These are phyloP conservation scores for Amphicarpaea edgeworthii DNA, from an alignment of 306 rosid genomes.

Conservation along the genomic window DNA sequence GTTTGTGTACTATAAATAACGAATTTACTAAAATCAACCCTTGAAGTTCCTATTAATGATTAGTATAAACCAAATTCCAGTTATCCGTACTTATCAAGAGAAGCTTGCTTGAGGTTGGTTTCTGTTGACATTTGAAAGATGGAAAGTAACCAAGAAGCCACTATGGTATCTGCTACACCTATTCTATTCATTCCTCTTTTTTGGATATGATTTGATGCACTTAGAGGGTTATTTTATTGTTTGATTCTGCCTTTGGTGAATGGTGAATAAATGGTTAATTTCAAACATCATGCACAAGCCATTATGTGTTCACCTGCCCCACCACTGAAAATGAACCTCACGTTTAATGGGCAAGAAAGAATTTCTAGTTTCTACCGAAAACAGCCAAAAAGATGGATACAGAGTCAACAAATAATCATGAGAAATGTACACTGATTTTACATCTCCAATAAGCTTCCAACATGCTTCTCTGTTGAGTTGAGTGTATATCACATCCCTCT, in stretches of 20 bases:
- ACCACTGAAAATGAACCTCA: slow-evolving; percentile 53
- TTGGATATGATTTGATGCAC: slow-evolving; percentile 46
- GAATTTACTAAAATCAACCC: neutral
- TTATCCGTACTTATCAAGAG: slow-evolving; percentile 42
- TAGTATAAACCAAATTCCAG: slow-evolving; percentile 1
- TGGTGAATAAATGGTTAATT: slow-evolving; percentile 43
- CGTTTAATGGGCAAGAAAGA: slow-evolving; percentile 49
- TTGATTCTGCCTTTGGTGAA: slow-evolving; percentile 43
- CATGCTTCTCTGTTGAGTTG: slow-evolving; percentile 38
- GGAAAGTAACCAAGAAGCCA: slow-evolving; percentile 7
- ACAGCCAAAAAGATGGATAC: slow-evolving; percentile 39
- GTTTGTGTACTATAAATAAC: neutral
- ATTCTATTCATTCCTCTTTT: slow-evolving; percentile 29
- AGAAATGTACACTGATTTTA: slow-evolving; percentile 33
- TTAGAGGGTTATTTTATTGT: slow-evolving; percentile 22
- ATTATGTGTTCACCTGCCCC: slow-evolving; percentile 48
- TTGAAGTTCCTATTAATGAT: slow-evolving; percentile 23
- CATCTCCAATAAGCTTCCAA: slow-evolving; percentile 46
- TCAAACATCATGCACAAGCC: slow-evolving; percentile 37
- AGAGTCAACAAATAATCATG: slow-evolving; percentile 51
- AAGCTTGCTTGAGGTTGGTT: slow-evolving; percentile 29
- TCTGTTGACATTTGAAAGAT: slow-evolving; percentile 38
- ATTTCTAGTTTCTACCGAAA: slow-evolving; percentile 44
- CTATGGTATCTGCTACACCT: slow-evolving; percentile 5
- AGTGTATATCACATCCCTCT: slow-evolving; percentile 28